Base-by-base conservation (phyloP, 1,139 yeast genomes). In the Nakaseomyces bracarensis region DNA sequence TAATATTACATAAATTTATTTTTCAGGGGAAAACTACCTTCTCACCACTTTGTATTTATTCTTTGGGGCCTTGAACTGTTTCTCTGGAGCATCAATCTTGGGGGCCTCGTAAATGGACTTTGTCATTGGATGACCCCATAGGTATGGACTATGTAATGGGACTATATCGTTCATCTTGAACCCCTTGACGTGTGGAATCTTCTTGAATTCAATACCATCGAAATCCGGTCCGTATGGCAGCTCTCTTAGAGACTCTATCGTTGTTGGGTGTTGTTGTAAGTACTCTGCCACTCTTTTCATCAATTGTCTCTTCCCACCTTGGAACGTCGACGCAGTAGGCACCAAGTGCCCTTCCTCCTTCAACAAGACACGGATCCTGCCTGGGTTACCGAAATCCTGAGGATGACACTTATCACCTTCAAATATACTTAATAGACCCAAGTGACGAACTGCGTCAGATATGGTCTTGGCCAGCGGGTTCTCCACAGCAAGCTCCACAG, bases 351-450 rank as follows among this genome's bases (percentile, higher is more conserved):
- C 75, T 25, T 69, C 62, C 46, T 72, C 72, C 54, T 77, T 79
- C 31, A 83, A 53, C 39, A 77, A 66, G 16, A 87, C 83, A 52
- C 95, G 74, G 29, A 91, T 91, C 54, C 97, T 74, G 11, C 98
- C 98, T 1, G 96, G 94, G 59, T 91, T 91, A 48, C 97, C 95
- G 74, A 83, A 91, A 65, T 91, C 98, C 61, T 87, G 95, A 9
- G 98, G 98, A 64, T 91, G 98, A 3, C 82, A 66, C 65, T 87
- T 91, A 48, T 82, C 86, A 49, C 91, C 78, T 63, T 83, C 91
- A 48, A 78, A 70, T 43, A 80, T 68, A 34, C 63, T 61, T 1
- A 68, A 70, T 33, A 65, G 47, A 18, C 60, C 60, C 21, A 66
- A 36, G 8, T 50, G 35, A 16, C 63, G 57, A 22, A 82, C 70